Base-by-base conservation (phyloP, 768 basidiomycete genomes). In the Tulasnella sp. region DNA sequence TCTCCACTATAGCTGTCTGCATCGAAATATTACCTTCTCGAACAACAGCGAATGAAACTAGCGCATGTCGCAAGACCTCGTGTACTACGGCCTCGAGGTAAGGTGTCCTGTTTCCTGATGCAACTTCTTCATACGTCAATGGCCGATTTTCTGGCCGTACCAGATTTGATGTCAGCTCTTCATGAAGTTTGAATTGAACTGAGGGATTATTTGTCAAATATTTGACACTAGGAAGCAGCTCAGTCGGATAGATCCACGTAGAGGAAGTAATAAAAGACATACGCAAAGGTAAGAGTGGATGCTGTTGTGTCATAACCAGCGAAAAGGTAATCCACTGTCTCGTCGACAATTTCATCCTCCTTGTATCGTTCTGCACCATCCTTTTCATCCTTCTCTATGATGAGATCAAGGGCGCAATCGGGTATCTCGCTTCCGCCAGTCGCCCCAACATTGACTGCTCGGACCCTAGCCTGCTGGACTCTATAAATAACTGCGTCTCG, bases 51-150 rank as follows among this genome's bases (percentile, higher is more conserved):
- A n/a, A n/a, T n/a, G n/a, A n/a, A n/a, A 34, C n/a, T 16, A n/a
- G 45, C 4, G 16, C 45, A 15, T 22, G 29, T 20, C 45, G 28
- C 27, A 47, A 31, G 5, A 47, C 29, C n/a, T 47, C 45, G 8
- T 25, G 24, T 5, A 47, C 29, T n/a, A 33, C 29, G 25, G 45
- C 45, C 10, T 47, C 45, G 9, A 47, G 45, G n/a, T 47, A 47
- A 7, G 45, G 45, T 15, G 29, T 47, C 45, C 37, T 47, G n/a
- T 47, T 34, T 16, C 19, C 19, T 28, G 45, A 32, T n/a, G n/a
- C 37, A 7, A 47, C 45, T 8, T 47, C 45, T 2, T 29, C 45
- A 25, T 32, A 47, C n/a, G 45, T 47, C 5, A 47, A 22, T 9
- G 32, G 8, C n/a, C 32, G 7, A 15, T 47, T 31, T 3, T 47